Conservation (phyloP, 306 rosid species). For the Cucumis hystrix region DNA sequence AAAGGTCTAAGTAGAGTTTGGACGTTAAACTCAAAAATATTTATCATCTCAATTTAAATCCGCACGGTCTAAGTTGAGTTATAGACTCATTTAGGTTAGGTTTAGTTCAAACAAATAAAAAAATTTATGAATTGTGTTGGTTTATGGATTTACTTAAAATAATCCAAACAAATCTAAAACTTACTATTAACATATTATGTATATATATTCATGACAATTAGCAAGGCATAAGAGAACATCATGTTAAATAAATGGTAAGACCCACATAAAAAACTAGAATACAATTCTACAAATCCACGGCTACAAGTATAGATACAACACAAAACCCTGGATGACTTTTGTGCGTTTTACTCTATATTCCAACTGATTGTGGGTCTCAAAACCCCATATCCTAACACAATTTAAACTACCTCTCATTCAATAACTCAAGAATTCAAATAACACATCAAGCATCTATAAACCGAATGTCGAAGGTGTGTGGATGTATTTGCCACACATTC, state of each 20-base stretch:
- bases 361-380: background rate
- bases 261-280: background rate
- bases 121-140: no score
- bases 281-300: background rate
- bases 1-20: no score
- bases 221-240: background rate
- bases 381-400: background rate
- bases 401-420: background rate
- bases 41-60: no score
- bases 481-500: constrained; percentile 98
- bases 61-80: no score
- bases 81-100: no score
- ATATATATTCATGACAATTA: no score
- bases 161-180: no score
- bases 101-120: no score
- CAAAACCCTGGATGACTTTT: background rate
- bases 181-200: no score
- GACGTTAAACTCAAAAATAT: no score
- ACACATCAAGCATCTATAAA: constrained; percentile 66
- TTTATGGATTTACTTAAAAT: no score
- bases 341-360: background rate
- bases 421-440: background rate
- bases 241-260: background rate
- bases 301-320: background rate
- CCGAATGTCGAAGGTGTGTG: constrained; percentile 79